A percentile compares a stretch with the other conserved stretches of the same genome.
These are phyloP conservation scores for Leersia perrieri DNA, from an alignment of 176 grass and related monocot genomes.

Conservation along the genomic window DNA sequence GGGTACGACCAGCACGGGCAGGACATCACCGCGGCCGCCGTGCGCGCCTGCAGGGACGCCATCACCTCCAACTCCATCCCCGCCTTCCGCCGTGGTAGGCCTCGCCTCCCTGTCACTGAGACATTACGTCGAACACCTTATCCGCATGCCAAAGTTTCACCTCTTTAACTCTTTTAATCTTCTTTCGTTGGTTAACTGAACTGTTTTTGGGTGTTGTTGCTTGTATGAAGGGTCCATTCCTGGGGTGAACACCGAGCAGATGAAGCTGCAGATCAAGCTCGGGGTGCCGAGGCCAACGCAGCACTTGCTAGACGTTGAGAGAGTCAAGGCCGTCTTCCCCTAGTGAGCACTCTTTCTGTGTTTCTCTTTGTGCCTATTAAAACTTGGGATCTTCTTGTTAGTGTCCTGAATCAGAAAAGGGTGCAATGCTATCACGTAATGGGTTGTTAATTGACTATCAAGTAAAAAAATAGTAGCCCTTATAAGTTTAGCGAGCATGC, in stretches of 20 bases:
- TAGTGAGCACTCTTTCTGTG: constrained; percentile 53
- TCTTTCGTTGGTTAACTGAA: not conserved
- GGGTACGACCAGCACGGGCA: constrained; percentile 98
- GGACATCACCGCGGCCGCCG: constrained; percentile 79
- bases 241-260: constrained; percentile 88
- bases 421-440: constrained; percentile 3
- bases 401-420: not conserved
- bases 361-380: not conserved
- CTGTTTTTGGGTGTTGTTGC: not conserved
- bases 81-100: constrained; percentile 73
- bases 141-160: not conserved
- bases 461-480: not conserved
- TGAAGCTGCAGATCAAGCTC: constrained; percentile 96
- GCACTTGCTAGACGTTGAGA: constrained; percentile 68
- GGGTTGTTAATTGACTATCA: constrained; percentile 4
- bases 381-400: constrained; percentile 11
- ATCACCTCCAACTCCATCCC: constrained; percentile 98
- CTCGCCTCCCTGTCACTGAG: not conserved
- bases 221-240: constrained; percentile 66
- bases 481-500: not conserved
- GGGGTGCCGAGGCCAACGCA: constrained; percentile 72
- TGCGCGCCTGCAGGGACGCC: constrained; percentile 89
- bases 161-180: not conserved
- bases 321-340: constrained; percentile 86
- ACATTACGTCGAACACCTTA: constrained; percentile 30